A percentile compares a stretch with the other conserved stretches of the same genome.
Evolutionary conservation across 306 rosid genomes (phyloP).

Genomic region (Ochetophila trinervis): DNA sequence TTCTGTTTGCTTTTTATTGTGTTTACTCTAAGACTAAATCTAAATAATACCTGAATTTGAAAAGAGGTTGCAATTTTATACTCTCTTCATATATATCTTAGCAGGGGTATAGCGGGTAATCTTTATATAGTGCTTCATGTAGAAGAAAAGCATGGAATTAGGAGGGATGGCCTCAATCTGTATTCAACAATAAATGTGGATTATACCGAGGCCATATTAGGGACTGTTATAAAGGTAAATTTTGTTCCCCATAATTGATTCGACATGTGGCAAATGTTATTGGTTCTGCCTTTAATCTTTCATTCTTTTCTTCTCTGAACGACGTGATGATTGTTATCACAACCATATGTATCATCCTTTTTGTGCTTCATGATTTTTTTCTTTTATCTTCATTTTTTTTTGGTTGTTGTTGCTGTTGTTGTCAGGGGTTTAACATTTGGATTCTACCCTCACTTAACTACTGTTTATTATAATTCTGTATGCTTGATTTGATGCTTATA

Average conservation of each 20-base stretch:
- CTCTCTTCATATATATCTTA: background rate
- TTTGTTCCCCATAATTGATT: background rate
- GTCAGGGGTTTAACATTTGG: background rate
- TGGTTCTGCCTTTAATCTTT: background rate
- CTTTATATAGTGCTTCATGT: slow-evolving; percentile 73
- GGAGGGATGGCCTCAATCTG: slow-evolving; percentile 79
- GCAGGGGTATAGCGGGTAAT: slow-evolving; percentile 72
- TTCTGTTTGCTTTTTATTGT: no score
- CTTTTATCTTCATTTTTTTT: no score
- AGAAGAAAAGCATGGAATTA: slow-evolving; percentile 63
- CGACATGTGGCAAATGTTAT: background rate
- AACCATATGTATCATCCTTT: background rate
- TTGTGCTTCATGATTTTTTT: background rate
- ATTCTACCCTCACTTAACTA: background rate
- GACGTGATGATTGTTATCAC: no score
- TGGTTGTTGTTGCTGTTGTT: no score
- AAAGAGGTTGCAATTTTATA: background rate
- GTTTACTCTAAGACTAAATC: no score
- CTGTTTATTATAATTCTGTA: background rate
- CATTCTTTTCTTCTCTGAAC: no score
- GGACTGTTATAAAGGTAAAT: slow-evolving; percentile 67
- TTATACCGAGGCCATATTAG: slow-evolving; percentile 84
- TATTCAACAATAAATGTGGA: slow-evolving; percentile 69
- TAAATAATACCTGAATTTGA: no score
- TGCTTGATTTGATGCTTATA: background rate